Evolutionary conservation across 768 basidiomycete genomes (phyloP), one percentile per base, ranked within the genome.

Genomic region (Nidula microcarpa): DNA sequence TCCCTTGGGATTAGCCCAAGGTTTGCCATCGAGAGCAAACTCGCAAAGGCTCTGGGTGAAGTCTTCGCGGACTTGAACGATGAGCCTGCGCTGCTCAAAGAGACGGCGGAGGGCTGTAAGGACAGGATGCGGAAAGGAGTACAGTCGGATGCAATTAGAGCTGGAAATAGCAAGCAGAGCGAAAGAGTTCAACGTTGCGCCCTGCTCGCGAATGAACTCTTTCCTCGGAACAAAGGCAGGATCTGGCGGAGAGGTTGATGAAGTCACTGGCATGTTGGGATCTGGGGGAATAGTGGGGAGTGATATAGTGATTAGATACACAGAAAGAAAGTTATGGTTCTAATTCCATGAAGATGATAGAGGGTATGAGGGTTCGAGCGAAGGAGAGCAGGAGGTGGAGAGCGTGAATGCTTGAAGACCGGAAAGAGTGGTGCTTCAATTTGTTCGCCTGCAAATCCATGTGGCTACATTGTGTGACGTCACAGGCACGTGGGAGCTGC

Each of bases 1-100:
- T 57, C 76, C 82, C 74, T 87, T 91, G 50, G 87, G 72, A 56
- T 76, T 84, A 35, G 79, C 72, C 89, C 89, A 91, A 43, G 88
- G 88, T 68, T 84, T 89, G 32, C 81, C 82, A 34, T 82, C 77
- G 35, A 91, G 73, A 30, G 75, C 68, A 56, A 89, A 86, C 68
- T 91, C 87, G 65, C 72, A 82, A 53, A 87, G 74, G 57, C 81
- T 82, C 47, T 84, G 79, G 10, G 70, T 58, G 0, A 71, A 56
- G 63, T 87, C 81, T 68, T 89, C 82, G 43, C 83, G 74, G 51
- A 75, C 75, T 49, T 70, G 68, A 43, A 74, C 65, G 33, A 82
- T 72, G 47, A 65, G 60, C 63, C 68, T 58, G 60, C 71, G 58
- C 62, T 74, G 56, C 62, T 85, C 80, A 51, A 90, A 76, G 56